Percentiles rank a stretch among this genome's conserved stretches.
phyloP scores from a whole-genome alignment of 768 basidiomycete genomes.

The Boletus subparvulus region DNA sequence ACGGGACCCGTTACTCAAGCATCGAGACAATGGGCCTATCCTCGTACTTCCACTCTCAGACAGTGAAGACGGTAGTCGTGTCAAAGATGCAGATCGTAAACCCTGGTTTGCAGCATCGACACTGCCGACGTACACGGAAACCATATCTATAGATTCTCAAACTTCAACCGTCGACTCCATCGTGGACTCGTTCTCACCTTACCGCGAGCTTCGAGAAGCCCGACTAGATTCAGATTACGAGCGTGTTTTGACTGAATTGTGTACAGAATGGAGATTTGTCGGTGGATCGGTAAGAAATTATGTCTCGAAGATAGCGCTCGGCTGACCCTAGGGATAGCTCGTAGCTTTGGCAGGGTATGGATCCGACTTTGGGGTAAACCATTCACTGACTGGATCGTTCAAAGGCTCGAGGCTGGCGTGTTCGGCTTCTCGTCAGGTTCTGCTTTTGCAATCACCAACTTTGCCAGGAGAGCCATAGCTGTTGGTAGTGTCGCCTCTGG shows the following conservation, averaged over 20 bases:
- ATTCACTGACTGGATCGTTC: not conserved
- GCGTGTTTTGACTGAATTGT: constrained; percentile 44
- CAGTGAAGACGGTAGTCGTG: constrained; percentile 2
- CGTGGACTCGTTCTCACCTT: constrained; percentile 55
- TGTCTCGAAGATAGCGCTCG: not conserved
- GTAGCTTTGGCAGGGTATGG: constrained; percentile 59
- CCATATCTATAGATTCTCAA: constrained; percentile 30
- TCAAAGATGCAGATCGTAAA: constrained; percentile 4
- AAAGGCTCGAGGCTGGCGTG: constrained; percentile 51
- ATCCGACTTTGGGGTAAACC: not conserved
- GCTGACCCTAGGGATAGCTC: constrained; percentile 38
- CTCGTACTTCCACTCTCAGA: constrained; percentile 24
- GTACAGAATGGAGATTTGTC: constrained; percentile 63
- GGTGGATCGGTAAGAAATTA: constrained; percentile 52
- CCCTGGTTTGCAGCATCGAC: constrained; percentile 39
- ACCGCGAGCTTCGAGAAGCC: constrained; percentile 49
- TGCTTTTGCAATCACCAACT: constrained; percentile 47
- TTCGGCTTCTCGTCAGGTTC: constrained; percentile 60
- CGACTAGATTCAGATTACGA: constrained; percentile 49
- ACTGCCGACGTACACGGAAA: constrained; percentile 47
- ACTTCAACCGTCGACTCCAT: constrained; percentile 35
- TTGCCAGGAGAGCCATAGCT: constrained; percentile 53
- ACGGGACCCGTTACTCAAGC: constrained; percentile 15
- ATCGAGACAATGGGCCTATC: constrained; percentile 4
- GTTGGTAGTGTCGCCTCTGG: constrained; percentile 60